Evolutionary conservation across 495 filamentous ascomycete genomes (phyloP).

Genomic region (Halenospora varia): DNA sequence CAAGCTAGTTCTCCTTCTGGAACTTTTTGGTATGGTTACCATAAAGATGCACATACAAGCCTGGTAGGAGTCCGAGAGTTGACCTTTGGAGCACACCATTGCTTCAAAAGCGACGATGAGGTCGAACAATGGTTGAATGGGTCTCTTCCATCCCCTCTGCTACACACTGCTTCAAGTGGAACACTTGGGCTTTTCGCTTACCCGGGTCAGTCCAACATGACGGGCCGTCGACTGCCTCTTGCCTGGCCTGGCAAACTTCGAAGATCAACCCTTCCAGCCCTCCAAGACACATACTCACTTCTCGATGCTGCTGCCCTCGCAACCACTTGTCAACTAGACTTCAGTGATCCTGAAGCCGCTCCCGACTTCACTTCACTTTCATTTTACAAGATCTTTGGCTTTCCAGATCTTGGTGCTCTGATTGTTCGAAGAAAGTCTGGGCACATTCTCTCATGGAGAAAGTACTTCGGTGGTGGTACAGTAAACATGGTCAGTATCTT

Average conservation of each 20-base stretch:
- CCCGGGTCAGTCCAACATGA: constrained; percentile 79
- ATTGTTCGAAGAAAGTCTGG: constrained; percentile 61
- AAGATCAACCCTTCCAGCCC: constrained; percentile 31
- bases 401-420: constrained; percentile 70
- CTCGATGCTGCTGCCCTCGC: constrained; percentile 71
- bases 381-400: constrained; percentile 82
- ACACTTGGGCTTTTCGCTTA: constrained; percentile 61
- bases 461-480: constrained; percentile 76
- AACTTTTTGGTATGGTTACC: constrained; percentile 70
- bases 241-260: constrained; percentile 54
- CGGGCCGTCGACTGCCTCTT: constrained; percentile 61
- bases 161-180: not conserved
- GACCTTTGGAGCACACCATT: constrained; percentile 48
- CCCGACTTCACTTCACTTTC: constrained; percentile 71
- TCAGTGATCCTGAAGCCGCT: constrained; percentile 53
- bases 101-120: constrained; percentile 61
- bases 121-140: constrained; percentile 60
- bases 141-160: not conserved
- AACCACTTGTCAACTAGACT: constrained; percentile 60
- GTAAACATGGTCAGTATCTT: constrained; percentile 70
- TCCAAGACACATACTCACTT: constrained; percentile 55
- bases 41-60: constrained; percentile 70
- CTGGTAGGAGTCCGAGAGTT: constrained; percentile 67
- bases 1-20: constrained; percentile 32
- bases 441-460: constrained; percentile 55